phyloP scores from a whole-genome alignment of 352 stramenopile species.

The Plasmopara halstedii region DNA sequence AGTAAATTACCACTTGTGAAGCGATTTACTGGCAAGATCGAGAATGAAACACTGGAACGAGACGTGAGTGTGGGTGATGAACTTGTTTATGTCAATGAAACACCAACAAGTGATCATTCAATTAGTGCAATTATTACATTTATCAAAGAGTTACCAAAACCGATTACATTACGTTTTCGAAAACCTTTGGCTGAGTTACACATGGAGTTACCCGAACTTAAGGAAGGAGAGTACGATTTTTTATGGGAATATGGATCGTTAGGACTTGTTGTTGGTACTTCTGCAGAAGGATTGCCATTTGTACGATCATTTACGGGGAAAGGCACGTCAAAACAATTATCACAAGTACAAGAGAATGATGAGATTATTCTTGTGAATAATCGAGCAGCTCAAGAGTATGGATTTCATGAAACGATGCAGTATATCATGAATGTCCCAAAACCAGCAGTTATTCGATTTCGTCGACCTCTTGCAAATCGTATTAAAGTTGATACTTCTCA shows the following conservation, averaged over 20 bases:
- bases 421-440: slow-evolving; percentile 84
- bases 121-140: slow-evolving; percentile 68
- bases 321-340: slow-evolving; percentile 60
- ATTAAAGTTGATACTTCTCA: slow-evolving; percentile 10
- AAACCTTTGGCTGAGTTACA: slow-evolving; percentile 42
- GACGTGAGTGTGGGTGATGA: slow-evolving; percentile 55
- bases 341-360: slow-evolving; percentile 63
- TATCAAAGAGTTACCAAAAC: slow-evolving; percentile 71
- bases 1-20: slow-evolving; percentile 75
- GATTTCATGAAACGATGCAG: slow-evolving; percentile 75
- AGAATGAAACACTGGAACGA: slow-evolving; percentile 32
- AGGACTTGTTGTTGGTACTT: slow-evolving; percentile 63
- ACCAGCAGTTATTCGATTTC: slow-evolving; percentile 69
- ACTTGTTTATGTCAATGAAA: slow-evolving; percentile 77
- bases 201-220: slow-evolving; percentile 40
- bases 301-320: slow-evolving; percentile 79
- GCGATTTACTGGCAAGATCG: slow-evolving; percentile 55
- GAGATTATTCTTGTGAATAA: slow-evolving; percentile 82
- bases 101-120: slow-evolving; percentile 57
- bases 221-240: slow-evolving; percentile 75
- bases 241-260: slow-evolving; percentile 75
- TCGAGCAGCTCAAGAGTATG: slow-evolving; percentile 31
- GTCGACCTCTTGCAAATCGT: slow-evolving; percentile 19
- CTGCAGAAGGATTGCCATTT: slow-evolving; percentile 44
- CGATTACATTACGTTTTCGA: slow-evolving; percentile 67